A percentile compares a stretch with the other conserved stretches of the same genome.
phyloP scores from a whole-genome alignment of 2,329 filamentous ascomycete species.

The Gremmenia infestans region DNA sequence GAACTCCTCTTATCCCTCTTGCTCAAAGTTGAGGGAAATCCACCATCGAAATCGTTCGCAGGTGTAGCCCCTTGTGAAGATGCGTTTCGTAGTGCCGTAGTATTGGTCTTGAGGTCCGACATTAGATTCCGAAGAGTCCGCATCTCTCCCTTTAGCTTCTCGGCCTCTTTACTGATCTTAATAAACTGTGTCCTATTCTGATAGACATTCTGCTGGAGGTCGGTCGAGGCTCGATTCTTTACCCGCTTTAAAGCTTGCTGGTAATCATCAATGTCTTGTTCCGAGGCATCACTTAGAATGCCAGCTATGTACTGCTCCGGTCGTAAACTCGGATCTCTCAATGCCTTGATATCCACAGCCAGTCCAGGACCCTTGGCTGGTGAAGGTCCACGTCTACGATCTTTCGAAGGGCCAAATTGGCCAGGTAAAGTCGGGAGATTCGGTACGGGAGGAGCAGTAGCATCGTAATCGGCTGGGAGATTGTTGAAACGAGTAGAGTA shows the following conservation, averaged over 20 bases:
- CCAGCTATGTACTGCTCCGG: constrained; percentile 67
- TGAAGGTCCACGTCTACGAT: constrained; percentile 24
- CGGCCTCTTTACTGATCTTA: constrained; percentile 97
- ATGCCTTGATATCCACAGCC: constrained; percentile 67
- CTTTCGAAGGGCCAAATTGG: constrained; percentile 33
- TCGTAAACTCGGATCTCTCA: constrained; percentile 73
- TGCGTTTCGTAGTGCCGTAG: constrained; percentile 57
- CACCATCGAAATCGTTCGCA: constrained; percentile 44
- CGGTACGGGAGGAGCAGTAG: constrained; percentile 62
- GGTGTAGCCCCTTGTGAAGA: constrained; percentile 49
- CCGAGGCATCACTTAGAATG: constrained; percentile 34
- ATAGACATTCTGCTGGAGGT: constrained; percentile 92
- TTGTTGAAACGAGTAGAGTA: constrained; percentile 93
- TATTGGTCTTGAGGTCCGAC: constrained; percentile 82
- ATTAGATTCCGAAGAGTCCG: constrained; percentile 82
- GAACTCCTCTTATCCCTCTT: constrained; percentile 84
- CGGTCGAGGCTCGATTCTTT: constrained; percentile 37
- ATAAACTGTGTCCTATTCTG: constrained; percentile 98
- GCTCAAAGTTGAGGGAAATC: constrained; percentile 51
- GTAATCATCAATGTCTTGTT: constrained; percentile 32
- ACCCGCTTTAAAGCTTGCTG: constrained; percentile 27
- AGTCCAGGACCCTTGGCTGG: constrained; percentile 47
- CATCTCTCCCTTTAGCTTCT: constrained; percentile 97
- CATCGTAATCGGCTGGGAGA: constrained; percentile 63
- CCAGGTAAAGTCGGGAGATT: constrained; percentile 65